A percentile compares a stretch with the other conserved stretches of the same genome.
phyloP scores from a whole-genome alignment of 106 monocot species.

The Iris macrosiphon region DNA sequence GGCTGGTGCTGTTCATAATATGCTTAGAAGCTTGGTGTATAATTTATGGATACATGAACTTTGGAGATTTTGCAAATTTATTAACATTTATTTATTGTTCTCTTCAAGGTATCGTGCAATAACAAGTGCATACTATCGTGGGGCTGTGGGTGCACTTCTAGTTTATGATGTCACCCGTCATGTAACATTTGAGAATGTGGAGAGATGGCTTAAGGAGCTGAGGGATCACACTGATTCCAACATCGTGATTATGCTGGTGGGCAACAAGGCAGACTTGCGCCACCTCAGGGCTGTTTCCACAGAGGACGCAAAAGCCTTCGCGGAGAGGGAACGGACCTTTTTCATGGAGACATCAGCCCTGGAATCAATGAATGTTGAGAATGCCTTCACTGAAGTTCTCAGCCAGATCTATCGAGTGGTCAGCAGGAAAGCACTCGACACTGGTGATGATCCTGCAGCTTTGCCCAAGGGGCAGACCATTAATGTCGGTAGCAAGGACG shows the following conservation, averaged over 20 bases:
- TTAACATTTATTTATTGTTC: no score
- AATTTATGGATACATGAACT: no score
- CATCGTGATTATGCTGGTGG: slow-evolving; percentile 82
- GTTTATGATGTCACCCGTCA: slow-evolving; percentile 83
- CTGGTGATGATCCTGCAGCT: slow-evolving; percentile 57
- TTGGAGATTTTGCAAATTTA: no score
- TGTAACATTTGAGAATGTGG: slow-evolving; percentile 73
- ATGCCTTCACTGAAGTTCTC: slow-evolving; percentile 81
- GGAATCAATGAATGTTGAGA: slow-evolving; percentile 69
- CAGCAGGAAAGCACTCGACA: slow-evolving; percentile 60
- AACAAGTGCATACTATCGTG: slow-evolving; percentile 64
- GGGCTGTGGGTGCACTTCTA: slow-evolving; percentile 76
- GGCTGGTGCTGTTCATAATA: no score
- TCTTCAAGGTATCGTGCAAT: slow-evolving; percentile 63
- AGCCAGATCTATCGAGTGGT: slow-evolving; percentile 64
- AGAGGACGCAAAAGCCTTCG: slow-evolving; percentile 66
- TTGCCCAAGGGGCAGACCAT: slow-evolving; percentile 77
- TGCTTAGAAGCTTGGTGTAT: no score
- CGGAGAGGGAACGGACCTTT: slow-evolving; percentile 55
- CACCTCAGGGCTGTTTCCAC: slow-evolving; percentile 69
- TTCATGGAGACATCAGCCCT: slow-evolving; percentile 96
- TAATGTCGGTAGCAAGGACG: slow-evolving; percentile 59
- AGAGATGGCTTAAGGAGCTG: slow-evolving; percentile 86
- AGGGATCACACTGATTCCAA: slow-evolving; percentile 61
- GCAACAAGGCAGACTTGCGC: slow-evolving; percentile 76